Conservation (phyloP, 495 filamentous ascomycete genomes). For the Tuber microsphaerosporum region DNA sequence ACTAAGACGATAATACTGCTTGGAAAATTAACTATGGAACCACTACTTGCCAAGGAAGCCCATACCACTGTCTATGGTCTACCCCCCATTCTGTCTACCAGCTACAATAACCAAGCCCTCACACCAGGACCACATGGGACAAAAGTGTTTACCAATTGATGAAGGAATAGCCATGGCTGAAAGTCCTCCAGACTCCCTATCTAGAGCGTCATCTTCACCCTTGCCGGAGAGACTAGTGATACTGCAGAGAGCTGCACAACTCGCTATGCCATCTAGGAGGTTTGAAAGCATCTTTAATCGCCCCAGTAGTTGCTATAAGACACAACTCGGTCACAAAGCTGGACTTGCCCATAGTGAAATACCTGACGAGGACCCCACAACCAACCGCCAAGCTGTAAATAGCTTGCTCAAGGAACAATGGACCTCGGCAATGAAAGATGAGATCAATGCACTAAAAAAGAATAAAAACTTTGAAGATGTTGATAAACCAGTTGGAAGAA, state of each 20-base stretch:
- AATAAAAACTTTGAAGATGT: not conserved
- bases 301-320: too few species aligned
- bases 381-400: not conserved
- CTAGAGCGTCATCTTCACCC: not conserved
- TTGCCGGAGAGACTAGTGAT: not conserved
- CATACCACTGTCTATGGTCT: not conserved
- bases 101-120: too few species aligned
- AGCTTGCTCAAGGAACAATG: not conserved
- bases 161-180: too few species aligned
- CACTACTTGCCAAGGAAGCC: not conserved
- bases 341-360: not conserved
- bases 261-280: not conserved
- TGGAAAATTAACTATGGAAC: not conserved
- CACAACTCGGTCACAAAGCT: not conserved
- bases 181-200: not conserved
- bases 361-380: not conserved
- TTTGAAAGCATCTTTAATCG: not conserved
- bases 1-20: not conserved
- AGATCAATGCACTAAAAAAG: not conserved
- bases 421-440: not conserved
- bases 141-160: too few species aligned
- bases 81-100: too few species aligned
- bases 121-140: too few species aligned
- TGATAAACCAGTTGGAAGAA: not conserved
- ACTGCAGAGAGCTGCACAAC: too few species aligned